Evolutionary conservation across 345 rosid genomes (phyloP).

Genomic region (Linum trigynum): DNA sequence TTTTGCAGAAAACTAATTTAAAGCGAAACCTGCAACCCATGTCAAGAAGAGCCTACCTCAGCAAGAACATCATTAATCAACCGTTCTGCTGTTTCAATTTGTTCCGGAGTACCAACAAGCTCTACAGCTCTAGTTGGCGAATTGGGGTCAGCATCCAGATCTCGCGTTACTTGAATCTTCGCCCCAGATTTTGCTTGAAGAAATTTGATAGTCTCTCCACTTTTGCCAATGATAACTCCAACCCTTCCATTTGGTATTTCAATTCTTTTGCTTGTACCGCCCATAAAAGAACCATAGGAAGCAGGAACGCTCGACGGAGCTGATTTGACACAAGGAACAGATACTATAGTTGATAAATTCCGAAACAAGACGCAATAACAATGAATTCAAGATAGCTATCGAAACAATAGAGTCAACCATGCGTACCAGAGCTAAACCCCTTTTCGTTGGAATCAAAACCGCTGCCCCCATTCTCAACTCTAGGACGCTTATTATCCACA

Average conservation of each 20-base stretch:
- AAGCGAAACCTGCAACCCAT: background rate
- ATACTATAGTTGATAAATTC: background rate
- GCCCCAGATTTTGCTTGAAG: constrained; percentile 95
- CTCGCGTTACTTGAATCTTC: constrained; percentile 94
- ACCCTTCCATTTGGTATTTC: constrained; percentile 89
- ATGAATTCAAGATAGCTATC: background rate
- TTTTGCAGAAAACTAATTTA: no score
- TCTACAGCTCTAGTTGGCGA: constrained; percentile 63
- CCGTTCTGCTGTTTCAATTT: constrained; percentile 82
- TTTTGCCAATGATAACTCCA: constrained; percentile 96
- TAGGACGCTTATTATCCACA: constrained; percentile 66
- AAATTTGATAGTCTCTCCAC: constrained; percentile 92
- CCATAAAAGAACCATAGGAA: constrained; percentile 60
- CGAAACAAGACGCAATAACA: background rate
- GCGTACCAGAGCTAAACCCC: constrained; percentile 45
- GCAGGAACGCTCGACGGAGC: constrained; percentile 48
- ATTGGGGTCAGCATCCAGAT: constrained; percentile 83
- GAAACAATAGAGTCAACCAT: constrained; percentile 15
- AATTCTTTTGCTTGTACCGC: constrained; percentile 72
- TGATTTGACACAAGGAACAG: constrained; percentile 17
- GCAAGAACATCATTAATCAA: constrained; percentile 86
- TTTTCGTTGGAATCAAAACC: constrained; percentile 46
- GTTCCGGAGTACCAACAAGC: constrained; percentile 71
- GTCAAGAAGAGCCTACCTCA: constrained; percentile 32
- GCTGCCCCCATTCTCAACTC: constrained; percentile 61